Base-by-base conservation (phyloP, 345 rosid genomes). In the Salix arbutifolia region DNA sequence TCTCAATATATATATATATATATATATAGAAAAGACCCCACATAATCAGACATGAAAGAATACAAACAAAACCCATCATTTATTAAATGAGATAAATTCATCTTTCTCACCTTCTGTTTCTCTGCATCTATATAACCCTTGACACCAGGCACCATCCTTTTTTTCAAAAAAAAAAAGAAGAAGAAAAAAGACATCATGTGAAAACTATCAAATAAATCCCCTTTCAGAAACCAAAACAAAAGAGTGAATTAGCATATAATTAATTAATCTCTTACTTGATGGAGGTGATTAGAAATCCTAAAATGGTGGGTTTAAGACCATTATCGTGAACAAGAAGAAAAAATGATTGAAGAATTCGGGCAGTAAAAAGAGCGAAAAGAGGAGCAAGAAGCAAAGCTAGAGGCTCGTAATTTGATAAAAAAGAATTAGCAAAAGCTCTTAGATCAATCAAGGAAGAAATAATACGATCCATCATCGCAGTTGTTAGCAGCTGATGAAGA, bases 31-130 rank as follows among this genome's bases (percentile, higher is more conserved):
- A 26, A 11, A 23, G 38, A 71, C 58, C 46, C 76, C 66, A 72
- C 40, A 28, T 37, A 62, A 71, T 65, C 71, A 26, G 10, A n/a
- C 28, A 4, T 18, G 40, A 4, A 8, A 31, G 10, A 28, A 77
- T 61, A 60, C 46, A 31, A 67, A 62, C 33, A 48, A 16, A 25
- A 74, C 40, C 42, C 7, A 38, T 37, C 40, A 58, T 38, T 31
- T 46, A 46, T 37, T n/a, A 50, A 18, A 61, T 18, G 38, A 53
- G 56, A 71, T n/a, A 26, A 75, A 60, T 31, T 33, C 70, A 66
- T 50, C 75, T 30, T 19, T n/a, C 85, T 70, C 37, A 96, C 99
- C 97, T 96, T 96, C 80, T 92, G 98, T 84, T 96, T 94, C 91
- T 96, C 92, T 1, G 92, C 92, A 75, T 92, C 97, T 33, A 94